Evolutionary conservation across 495 filamentous ascomycete species (phyloP).

Genomic region (Neurospora africana): DNA sequence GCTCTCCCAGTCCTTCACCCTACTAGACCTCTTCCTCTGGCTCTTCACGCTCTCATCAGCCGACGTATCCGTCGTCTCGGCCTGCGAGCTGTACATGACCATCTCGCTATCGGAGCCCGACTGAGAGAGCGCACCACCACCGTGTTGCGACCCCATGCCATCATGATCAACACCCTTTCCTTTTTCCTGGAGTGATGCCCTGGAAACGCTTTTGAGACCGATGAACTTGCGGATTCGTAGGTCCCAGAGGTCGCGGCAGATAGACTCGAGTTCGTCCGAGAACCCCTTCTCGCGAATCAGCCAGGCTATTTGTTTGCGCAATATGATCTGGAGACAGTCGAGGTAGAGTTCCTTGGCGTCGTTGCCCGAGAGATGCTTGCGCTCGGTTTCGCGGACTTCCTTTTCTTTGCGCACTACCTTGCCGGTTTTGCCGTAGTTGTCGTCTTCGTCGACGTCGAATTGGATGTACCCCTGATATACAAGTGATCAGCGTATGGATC

Average conservation of each 20-base stretch:
- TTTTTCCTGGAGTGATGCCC: neutral
- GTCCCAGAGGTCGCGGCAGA: conserved; percentile 43
- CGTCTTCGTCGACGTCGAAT: conserved; percentile 60
- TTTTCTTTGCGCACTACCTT: conserved; percentile 30
- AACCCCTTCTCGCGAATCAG: conserved; percentile 33
- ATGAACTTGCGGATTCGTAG: conserved; percentile 32
- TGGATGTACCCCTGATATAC: conserved; percentile 32
- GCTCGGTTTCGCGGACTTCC: conserved; percentile 44
- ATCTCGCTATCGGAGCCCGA: conserved; percentile 5
- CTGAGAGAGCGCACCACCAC: neutral
- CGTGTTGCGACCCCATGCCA: conserved; percentile 4
- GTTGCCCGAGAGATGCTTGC: conserved; percentile 50
- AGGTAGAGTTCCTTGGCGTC: conserved; percentile 68
- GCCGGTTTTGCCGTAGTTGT: conserved; percentile 59
- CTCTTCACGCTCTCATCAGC: neutral
- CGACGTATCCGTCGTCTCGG: conserved; percentile 2
- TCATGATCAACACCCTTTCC: neutral
- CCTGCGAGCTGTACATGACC: conserved; percentile 31
- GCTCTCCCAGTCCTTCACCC: conserved; percentile 12
- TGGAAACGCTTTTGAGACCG: conserved; percentile 15
- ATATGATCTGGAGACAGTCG: conserved; percentile 72
- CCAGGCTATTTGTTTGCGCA: conserved; percentile 31
- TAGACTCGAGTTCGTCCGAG: conserved; percentile 33
- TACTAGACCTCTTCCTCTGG: conserved; percentile 1
- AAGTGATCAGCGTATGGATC: neutral